Conservation (phyloP, 2,329 filamentous ascomycete species). For the Aphanoascus verrucosus region DNA sequence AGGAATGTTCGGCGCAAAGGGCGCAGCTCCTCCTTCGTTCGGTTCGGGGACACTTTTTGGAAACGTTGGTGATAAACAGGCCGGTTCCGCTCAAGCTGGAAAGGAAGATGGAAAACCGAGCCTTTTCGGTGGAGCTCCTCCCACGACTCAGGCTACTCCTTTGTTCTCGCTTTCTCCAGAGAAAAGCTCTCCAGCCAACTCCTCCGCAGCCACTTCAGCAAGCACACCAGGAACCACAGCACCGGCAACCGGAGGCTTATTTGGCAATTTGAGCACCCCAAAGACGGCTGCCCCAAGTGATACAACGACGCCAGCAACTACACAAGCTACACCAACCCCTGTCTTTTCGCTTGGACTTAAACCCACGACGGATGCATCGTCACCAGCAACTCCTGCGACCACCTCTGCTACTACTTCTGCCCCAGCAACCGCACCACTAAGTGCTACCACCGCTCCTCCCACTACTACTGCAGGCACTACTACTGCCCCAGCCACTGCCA, state of each 20-base stretch:
- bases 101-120: constrained; percentile 10
- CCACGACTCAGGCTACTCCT: constrained; percentile 13
- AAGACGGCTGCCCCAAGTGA: constrained; percentile 8
- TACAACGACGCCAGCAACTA: constrained; percentile 6
- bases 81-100: background rate
- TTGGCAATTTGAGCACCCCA: background rate
- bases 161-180: constrained; percentile 11
- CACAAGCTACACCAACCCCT: constrained; percentile 7
- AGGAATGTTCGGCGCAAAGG: constrained; percentile 19
- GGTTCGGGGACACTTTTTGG: constrained; percentile 8
- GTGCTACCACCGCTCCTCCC: constrained; percentile 18
- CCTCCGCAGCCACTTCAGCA: constrained; percentile 5
- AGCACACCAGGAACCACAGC: constrained; percentile 12
- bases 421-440: constrained; percentile 20
- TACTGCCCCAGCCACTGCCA: constrained; percentile 18
- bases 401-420: constrained; percentile 22
- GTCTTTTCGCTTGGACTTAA: constrained; percentile 4
- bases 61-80: constrained; percentile 1
- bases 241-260: constrained; percentile 14
- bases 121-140: constrained; percentile 14
- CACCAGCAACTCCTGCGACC: constrained; percentile 24
- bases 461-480: constrained; percentile 9
- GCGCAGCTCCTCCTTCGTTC: background rate
- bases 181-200: constrained; percentile 2
- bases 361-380: constrained; percentile 24